Percentiles rank a stretch among this genome's conserved stretches.
Evolutionary conservation across 1,284 basidiomycete species (phyloP).

Genomic region (Ganoderma lucidum): DNA sequence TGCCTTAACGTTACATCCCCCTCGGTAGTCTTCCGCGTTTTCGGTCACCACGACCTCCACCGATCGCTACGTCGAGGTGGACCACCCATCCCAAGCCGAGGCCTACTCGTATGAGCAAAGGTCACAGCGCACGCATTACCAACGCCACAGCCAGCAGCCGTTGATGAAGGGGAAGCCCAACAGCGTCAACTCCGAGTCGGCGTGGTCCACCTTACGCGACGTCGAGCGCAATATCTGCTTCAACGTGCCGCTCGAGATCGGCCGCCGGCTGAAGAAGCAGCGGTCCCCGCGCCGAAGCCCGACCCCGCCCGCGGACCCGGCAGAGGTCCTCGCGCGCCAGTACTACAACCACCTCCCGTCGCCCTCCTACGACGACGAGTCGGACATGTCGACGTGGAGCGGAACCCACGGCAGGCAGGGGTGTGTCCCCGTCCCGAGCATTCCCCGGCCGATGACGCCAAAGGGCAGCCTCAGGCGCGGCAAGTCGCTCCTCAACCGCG

Average conservation of each 20-base stretch:
- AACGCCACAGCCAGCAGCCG: constrained; percentile 14
- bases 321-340: constrained; percentile 41
- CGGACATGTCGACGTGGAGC: constrained; percentile 22
- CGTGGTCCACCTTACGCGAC: constrained; percentile 35
- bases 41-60: constrained; percentile 61
- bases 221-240: constrained; percentile 34
- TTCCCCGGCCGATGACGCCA: constrained; percentile 9
- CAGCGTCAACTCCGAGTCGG: constrained; percentile 17
- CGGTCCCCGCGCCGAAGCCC: constrained; percentile 26
- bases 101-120: constrained; percentile 24
- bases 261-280: constrained; percentile 37
- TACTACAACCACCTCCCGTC: constrained; percentile 41
- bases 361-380: constrained; percentile 19
- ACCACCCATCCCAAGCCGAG: constrained; percentile 32
- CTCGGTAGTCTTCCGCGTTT: constrained; percentile 53
- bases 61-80: constrained; percentile 52
- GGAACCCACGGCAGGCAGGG: constrained; percentile 15
- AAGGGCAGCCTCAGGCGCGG: constrained; percentile 27
- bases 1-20: constrained; percentile 8
- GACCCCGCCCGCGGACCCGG: constrained; percentile 38
- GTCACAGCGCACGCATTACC: constrained; percentile 12
- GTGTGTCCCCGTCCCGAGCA: background rate
- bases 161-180: background rate
- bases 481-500: constrained; percentile 39
- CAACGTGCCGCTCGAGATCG: constrained; percentile 33